Percentiles rank a stretch among this genome's conserved stretches.
Evolutionary conservation across 176 grass and related monocot genomes (phyloP).

Genomic region (Oryza meyeriana): DNA sequence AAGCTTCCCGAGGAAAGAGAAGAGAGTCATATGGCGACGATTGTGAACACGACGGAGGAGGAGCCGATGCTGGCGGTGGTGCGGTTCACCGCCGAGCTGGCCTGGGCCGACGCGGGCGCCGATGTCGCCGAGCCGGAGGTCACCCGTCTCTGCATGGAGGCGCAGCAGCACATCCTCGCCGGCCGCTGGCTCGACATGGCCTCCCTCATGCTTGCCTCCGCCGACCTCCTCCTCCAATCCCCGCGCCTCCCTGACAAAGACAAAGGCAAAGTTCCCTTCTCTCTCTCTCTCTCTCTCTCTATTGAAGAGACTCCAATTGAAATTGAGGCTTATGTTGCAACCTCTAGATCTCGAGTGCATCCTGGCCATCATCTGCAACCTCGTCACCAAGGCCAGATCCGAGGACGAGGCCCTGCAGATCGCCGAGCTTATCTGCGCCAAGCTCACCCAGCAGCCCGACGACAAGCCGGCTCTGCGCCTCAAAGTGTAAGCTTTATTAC

Average conservation of each 20-base stretch:
- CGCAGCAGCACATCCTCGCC: constrained; percentile 63
- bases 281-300: background rate
- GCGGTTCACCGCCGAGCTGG: constrained; percentile 64
- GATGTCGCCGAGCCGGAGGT: constrained; percentile 91
- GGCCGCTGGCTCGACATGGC: constrained; percentile 72
- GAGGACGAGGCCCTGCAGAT: constrained; percentile 83
- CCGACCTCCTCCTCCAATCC: constrained; percentile 65
- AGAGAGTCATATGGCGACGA: constrained; percentile 60
- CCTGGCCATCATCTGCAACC: constrained; percentile 75
- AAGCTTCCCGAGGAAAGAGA: background rate
- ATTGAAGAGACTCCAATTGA: background rate
- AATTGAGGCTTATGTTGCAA: background rate
- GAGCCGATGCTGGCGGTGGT: constrained; percentile 86
- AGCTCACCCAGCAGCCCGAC: constrained; percentile 59
- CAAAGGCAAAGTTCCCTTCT: background rate
- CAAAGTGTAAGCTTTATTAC: constrained; percentile 57
- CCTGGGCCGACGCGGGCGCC: constrained; percentile 84
- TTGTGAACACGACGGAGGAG: constrained; percentile 85
- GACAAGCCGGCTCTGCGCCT: constrained; percentile 72
- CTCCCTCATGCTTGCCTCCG: constrained; percentile 79
- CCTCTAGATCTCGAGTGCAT: constrained; percentile 79
- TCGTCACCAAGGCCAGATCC: constrained; percentile 71
- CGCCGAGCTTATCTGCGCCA: constrained; percentile 64
- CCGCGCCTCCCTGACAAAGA: constrained; percentile 69
- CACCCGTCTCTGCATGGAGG: constrained; percentile 63